phyloP scores from a whole-genome alignment of 1,139 yeast species.

The Kodamaea sp. region DNA sequence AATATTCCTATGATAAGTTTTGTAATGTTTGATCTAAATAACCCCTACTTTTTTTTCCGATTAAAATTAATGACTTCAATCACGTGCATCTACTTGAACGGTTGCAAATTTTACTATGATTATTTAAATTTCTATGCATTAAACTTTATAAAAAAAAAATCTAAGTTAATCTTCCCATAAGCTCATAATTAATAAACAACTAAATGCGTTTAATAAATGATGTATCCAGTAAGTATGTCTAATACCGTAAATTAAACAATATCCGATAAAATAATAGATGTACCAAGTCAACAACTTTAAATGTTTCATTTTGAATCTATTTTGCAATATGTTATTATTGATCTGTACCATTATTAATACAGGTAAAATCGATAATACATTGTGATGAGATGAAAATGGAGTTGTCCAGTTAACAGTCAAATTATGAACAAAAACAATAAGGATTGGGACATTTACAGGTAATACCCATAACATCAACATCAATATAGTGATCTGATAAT shows the following conservation, averaged over 20 bases:
- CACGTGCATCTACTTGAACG: neutral
- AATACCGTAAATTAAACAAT: slow-evolving; percentile 60
- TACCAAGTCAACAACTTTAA: slow-evolving; percentile 10
- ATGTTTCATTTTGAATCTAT: slow-evolving; percentile 4
- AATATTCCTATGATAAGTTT: slow-evolving; percentile 10
- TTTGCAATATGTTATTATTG: slow-evolving; percentile 25
- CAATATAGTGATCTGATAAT: slow-evolving; percentile 53
- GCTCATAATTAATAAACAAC: slow-evolving; percentile 38
- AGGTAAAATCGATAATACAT: slow-evolving; percentile 63
- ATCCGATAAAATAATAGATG: slow-evolving; percentile 44
- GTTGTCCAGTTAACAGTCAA: slow-evolving; percentile 67
- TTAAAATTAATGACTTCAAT: neutral
- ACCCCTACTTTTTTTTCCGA: neutral
- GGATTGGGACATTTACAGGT: slow-evolving; percentile 65
- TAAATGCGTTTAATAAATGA: slow-evolving; percentile 56
- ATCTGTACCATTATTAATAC: slow-evolving; percentile 49
- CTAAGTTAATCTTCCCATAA: slow-evolving; percentile 8
- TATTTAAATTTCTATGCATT: slow-evolving; percentile 1
- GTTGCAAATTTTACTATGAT: too few species aligned
- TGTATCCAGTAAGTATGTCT: slow-evolving; percentile 71
- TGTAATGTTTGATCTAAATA: neutral
- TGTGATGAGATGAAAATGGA: slow-evolving; percentile 75
- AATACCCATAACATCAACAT: slow-evolving; percentile 63
- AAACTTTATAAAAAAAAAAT: neutral
- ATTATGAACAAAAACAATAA: slow-evolving; percentile 69